Conservation (phyloP, 2,329 filamentous ascomycete genomes). For the Microdochium nivale region DNA sequence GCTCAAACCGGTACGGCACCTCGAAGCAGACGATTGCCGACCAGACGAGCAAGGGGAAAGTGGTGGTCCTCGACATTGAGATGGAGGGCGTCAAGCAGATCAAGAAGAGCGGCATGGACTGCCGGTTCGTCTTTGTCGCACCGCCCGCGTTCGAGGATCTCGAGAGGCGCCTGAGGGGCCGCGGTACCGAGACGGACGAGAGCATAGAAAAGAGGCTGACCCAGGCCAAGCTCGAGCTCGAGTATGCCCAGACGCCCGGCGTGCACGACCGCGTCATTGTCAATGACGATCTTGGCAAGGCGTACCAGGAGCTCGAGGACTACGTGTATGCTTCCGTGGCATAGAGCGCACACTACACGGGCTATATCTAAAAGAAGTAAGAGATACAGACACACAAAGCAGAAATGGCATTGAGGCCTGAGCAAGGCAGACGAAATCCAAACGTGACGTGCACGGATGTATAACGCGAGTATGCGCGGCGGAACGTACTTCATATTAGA, state of each 20-base stretch:
- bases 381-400: constrained; percentile 2
- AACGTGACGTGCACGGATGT: too few species aligned
- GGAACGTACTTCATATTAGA: too few species aligned
- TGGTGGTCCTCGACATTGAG: constrained; percentile 89
- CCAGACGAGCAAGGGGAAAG: constrained; percentile 59
- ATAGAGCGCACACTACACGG: constrained; percentile 1
- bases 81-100: constrained; percentile 98
- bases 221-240: constrained; percentile 68
- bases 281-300: constrained; percentile 48
- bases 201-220: constrained; percentile 58
- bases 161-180: constrained; percentile 63
- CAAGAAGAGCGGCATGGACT: constrained; percentile 63
- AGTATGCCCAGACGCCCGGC: constrained; percentile 59
- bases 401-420: neutral
- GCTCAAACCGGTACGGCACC: constrained; percentile 81
- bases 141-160: constrained; percentile 69
- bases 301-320: constrained; percentile 43
- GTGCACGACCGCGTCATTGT: constrained; percentile 58
- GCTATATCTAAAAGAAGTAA: constrained; percentile 1
- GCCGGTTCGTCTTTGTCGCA: constrained; percentile 77
- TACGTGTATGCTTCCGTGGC: constrained; percentile 31
- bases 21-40: constrained; percentile 71
- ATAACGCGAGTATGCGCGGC: too few species aligned
- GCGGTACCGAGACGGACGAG: constrained; percentile 72
- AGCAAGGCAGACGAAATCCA: constrained; percentile 2